Evolutionary conservation across 2,329 filamentous ascomycete genomes (phyloP).

Genomic region (Clarireedia paspali): DNA sequence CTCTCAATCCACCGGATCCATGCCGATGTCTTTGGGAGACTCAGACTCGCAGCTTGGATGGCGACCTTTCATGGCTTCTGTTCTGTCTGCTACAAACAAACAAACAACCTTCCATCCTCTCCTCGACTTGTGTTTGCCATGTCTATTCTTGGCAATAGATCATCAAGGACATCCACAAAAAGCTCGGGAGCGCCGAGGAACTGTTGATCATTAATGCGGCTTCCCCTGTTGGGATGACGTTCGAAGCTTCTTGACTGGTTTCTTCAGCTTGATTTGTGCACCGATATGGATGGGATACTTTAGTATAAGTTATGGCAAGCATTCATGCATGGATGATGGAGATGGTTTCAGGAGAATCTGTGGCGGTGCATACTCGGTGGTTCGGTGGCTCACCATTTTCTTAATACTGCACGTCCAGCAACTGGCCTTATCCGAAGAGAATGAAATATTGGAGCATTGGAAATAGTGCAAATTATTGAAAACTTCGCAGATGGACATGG

Average conservation of each 20-base stretch:
- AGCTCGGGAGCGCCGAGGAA: not conserved
- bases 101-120: no score
- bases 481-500: no score
- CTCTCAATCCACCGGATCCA: no score
- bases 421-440: not conserved
- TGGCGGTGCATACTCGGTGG: conserved; percentile 1
- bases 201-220: not conserved
- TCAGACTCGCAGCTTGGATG: no score
- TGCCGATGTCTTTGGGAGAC: no score
- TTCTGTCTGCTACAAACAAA: no score
- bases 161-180: no score
- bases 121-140: no score
- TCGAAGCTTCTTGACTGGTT: not conserved
- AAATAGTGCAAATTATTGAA: not conserved
- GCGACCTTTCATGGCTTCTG: no score
- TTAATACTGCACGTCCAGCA: not conserved
- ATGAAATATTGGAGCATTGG: not conserved
- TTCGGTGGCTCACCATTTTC: not conserved
- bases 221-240: not conserved
- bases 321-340: no score
- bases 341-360: not conserved
- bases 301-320: not conserved
- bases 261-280: conserved; percentile 4
- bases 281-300: not conserved
- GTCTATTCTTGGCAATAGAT: no score